Conservation (phyloP, 2,329 filamentous ascomycete species). For the Cladophialophora bantiana region DNA sequence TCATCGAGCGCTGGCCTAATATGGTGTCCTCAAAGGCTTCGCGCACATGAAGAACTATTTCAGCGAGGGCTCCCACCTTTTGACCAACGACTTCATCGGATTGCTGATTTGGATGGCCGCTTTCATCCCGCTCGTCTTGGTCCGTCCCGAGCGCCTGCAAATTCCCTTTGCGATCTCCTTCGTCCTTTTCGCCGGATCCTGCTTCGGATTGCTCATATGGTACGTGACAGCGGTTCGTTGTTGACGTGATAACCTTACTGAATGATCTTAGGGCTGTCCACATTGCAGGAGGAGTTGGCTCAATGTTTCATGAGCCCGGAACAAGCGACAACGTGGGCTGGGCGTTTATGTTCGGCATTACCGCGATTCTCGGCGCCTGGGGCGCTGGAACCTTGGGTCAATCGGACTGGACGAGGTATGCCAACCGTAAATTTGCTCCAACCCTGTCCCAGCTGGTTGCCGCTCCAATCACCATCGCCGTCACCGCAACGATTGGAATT, state of each 20-base stretch:
- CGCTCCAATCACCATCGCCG: slow-evolving; percentile 48
- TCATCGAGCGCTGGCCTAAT: background rate
- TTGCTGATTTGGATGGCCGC: slow-evolving; percentile 40
- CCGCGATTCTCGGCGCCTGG: slow-evolving; percentile 41
- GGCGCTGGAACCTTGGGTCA: slow-evolving; percentile 42
- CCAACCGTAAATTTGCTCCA: slow-evolving; percentile 41
- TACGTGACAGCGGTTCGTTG: slow-evolving; percentile 9
- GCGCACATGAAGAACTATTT: slow-evolving; percentile 42
- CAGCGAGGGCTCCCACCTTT: slow-evolving; percentile 38
- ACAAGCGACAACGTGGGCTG: slow-evolving; percentile 34
- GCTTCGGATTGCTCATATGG: slow-evolving; percentile 38
- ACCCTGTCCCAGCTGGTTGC: slow-evolving; percentile 42
- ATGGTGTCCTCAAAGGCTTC: slow-evolving; percentile 22
- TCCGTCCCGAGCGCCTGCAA: slow-evolving; percentile 40
- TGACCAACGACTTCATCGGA: slow-evolving; percentile 42
- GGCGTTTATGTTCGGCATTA: slow-evolving; percentile 42
- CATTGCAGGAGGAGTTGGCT: slow-evolving; percentile 37
- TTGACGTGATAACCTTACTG: slow-evolving; percentile 3
- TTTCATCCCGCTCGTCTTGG: slow-evolving; percentile 39
- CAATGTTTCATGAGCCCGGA: slow-evolving; percentile 36
- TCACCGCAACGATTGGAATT: slow-evolving; percentile 49
- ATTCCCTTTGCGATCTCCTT: slow-evolving; percentile 41
- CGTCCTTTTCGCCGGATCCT: slow-evolving; percentile 37
- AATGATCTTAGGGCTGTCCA: slow-evolving; percentile 32
- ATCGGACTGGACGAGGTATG: slow-evolving; percentile 42